phyloP scores from a whole-genome alignment of 2,329 filamentous ascomycete genomes.

The Aspergillus fischeri region DNA sequence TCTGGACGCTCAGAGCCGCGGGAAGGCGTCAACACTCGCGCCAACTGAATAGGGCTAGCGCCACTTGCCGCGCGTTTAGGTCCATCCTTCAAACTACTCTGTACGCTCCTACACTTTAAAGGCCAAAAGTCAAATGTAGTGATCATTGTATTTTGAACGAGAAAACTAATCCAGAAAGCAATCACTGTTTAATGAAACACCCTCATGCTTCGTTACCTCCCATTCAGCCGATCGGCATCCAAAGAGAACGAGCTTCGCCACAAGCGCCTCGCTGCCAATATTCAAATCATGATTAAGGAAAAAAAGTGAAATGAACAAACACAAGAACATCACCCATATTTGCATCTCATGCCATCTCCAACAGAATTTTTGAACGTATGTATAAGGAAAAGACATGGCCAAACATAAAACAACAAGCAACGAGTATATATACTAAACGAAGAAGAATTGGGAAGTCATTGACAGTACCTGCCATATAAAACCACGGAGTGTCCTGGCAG shows the following conservation, averaged over 20 bases:
- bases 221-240: neutral
- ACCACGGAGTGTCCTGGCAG: neutral
- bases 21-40: neutral
- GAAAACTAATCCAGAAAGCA: neutral
- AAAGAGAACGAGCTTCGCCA: constrained; percentile 25
- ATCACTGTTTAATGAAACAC: neutral
- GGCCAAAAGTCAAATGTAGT: neutral
- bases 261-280: constrained; percentile 20
- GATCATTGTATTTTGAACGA: neutral
- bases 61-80: neutral
- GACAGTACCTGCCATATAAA: neutral
- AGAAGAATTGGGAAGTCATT: neutral
- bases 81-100: neutral
- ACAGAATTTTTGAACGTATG: constrained; percentile 7
- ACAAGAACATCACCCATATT: neutral
- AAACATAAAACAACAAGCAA: neutral
- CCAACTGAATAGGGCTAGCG: neutral
- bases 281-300: constrained; percentile 7
- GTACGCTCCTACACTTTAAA: neutral
- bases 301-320: constrained; percentile 3
- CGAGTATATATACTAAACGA: constrained; percentile 11
- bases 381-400: constrained; percentile 3
- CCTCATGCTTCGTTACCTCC: neutral
- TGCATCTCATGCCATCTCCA: constrained; percentile 6
- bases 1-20: neutral